These are phyloP conservation scores for Aspergillus tubingensis DNA, from an alignment of 2,329 filamentous ascomycete genomes.

Conservation along the genomic window DNA sequence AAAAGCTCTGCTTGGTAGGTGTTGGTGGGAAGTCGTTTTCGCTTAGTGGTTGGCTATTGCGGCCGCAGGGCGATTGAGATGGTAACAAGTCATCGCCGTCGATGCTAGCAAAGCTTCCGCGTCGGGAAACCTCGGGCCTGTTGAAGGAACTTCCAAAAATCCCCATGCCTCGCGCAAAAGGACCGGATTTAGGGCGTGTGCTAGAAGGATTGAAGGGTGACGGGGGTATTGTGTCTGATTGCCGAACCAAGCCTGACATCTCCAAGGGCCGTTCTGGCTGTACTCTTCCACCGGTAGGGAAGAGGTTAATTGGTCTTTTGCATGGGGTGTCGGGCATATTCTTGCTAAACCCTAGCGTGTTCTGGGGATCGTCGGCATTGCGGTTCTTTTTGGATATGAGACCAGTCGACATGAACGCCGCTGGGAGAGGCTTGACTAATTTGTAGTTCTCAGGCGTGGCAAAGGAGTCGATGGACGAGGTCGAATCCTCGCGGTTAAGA, in stretches of 20 bases:
- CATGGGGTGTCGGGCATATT: slow-evolving; percentile 93
- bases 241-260: slow-evolving; percentile 65
- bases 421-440: slow-evolving; percentile 71
- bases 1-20: slow-evolving; percentile 69
- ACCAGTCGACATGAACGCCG: slow-evolving; percentile 91
- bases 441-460: slow-evolving; percentile 78
- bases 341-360: slow-evolving; percentile 56
- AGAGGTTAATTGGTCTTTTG: slow-evolving; percentile 75
- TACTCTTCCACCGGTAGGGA: slow-evolving; percentile 61
- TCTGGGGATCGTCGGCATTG: slow-evolving; percentile 68
- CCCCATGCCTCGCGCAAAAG: slow-evolving; percentile 65
- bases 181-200: slow-evolving; percentile 63
- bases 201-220: slow-evolving; percentile 73
- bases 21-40: slow-evolving; percentile 86
- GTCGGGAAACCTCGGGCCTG: slow-evolving; percentile 52
- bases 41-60: slow-evolving; percentile 58
- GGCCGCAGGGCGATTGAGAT: slow-evolving; percentile 58
- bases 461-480: slow-evolving; percentile 56
- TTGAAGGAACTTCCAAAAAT: slow-evolving; percentile 63
- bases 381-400: slow-evolving; percentile 93
- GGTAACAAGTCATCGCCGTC: slow-evolving; percentile 72
- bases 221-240: slow-evolving; percentile 76
- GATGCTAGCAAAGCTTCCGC: slow-evolving; percentile 75
- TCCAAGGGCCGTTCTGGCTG: slow-evolving; percentile 61
- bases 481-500: slow-evolving; percentile 52